Percentiles rank a stretch among this genome's conserved stretches.
phyloP scores from a whole-genome alignment of 2,329 filamentous ascomycete genomes.

The Cryphonectria naterciae region DNA sequence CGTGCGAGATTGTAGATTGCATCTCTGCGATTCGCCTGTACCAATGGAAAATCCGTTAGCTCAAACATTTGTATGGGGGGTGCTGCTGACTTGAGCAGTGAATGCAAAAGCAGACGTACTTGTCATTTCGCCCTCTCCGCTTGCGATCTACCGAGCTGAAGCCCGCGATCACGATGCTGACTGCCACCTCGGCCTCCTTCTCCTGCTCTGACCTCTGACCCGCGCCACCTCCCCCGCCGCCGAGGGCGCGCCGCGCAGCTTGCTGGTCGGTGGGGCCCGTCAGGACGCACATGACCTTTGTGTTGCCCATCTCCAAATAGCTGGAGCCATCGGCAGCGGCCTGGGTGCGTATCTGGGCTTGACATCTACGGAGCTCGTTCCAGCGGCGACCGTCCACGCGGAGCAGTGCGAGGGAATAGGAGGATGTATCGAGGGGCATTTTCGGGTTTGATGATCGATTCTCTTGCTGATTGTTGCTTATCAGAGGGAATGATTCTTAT shows the following conservation, averaged over 20 bases:
- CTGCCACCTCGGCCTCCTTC: conserved; percentile 70
- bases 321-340: conserved; percentile 89
- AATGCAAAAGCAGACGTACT: conserved; percentile 55
- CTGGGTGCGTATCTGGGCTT: conserved; percentile 90
- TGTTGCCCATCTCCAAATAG: conserved; percentile 97
- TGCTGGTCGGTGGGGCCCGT: conserved; percentile 76
- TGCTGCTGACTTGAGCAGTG: background rate
- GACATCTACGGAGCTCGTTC: conserved; percentile 92
- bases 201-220: conserved; percentile 34
- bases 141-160: conserved; percentile 88
- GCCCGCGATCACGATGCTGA: conserved; percentile 83
- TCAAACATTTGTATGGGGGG: background rate
- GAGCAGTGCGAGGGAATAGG: conserved; percentile 83
- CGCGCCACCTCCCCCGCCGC: conserved; percentile 45
- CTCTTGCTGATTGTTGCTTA: background rate
- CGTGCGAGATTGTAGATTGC: conserved; percentile 75
- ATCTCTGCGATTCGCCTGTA: conserved; percentile 78
- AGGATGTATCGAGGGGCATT: conserved; percentile 95
- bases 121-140: conserved; percentile 74
- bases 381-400: conserved; percentile 86
- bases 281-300: conserved; percentile 92
- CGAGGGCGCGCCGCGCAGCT: conserved; percentile 45
- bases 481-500: too few relatives aligned
- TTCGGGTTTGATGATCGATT: conserved; percentile 28
- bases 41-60: background rate